Base-by-base conservation (phyloP, 2,329 filamentous ascomycete species). In the Stenocarpella maydis region DNA sequence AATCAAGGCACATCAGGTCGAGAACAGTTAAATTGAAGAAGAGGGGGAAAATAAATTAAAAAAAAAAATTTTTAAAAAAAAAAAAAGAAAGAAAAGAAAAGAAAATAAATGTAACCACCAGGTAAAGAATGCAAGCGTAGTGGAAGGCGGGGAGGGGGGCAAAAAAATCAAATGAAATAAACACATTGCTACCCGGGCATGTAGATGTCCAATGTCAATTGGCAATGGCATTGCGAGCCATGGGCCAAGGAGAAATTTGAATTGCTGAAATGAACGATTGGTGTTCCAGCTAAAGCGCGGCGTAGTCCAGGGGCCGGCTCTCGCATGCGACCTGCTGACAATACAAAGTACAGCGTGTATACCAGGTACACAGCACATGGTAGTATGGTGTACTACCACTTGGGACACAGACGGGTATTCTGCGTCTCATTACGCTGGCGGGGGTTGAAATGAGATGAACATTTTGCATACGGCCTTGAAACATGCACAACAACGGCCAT, bases 341-440 rank as follows among this genome's bases (percentile, higher is more conserved):
- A n/a, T n/a, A n/a, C n/a, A n/a, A n/a, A n/a, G n/a, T n/a, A n/a
- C n/a, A n/a, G n/a, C n/a, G n/a, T n/a, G n/a, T n/a, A n/a, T n/a
- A n/a, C n/a, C n/a, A n/a, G n/a, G n/a, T n/a, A n/a, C n/a, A n/a
- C n/a, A n/a, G n/a, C n/a, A n/a, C n/a, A n/a, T n/a, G n/a, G n/a
- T n/a, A n/a, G n/a, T n/a, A n/a, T n/a, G n/a, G n/a, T n/a, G n/a
- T 34, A 34, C 4, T 34, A 34, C n/a, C 31, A 34, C 31, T 34
- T 37, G 34, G 34, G 12, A 49, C 58, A 63, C 41, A 43, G 58
- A 63, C 41, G 58, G 58, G 43, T 49, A 49, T 63, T 37, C 58
- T 63, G 58, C 58, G 43, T 63, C 58, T 63, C 58, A 63, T 63
- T 63, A 63, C 58, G 58, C 58, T n/a, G 58, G 58, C 58, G 58